Base-by-base conservation (phyloP, 1,284 basidiomycete genomes). In the Phylloboletellus chloephorus region DNA sequence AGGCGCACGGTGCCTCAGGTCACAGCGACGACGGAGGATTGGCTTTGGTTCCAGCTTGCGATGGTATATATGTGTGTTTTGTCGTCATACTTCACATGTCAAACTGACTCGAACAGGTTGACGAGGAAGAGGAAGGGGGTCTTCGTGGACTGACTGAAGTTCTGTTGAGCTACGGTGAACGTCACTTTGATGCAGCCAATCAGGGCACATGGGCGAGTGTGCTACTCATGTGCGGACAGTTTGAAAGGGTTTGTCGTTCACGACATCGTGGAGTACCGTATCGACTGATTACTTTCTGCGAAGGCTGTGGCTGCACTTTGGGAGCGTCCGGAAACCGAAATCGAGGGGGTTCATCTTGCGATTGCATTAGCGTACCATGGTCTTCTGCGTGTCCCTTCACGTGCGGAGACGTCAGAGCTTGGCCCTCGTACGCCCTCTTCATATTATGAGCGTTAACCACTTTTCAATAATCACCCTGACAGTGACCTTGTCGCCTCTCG, bases 1-100 rank as follows among this genome's bases (percentile, higher is more conserved):
- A 75, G 90, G 41, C 78, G 91, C 46, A 88, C 82, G 52, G 84
- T 94, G 1, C 76, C 80, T 7, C 78, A 86, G 35, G 89, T 98
- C 5, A 96, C 92, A 1, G 76, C 79, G 12, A 95, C 90, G 6
- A 95, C 91, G 4, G 95, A 98, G 60, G 95, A 98, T 64, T 99
- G 96, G 95, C 73, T 98, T 25, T 99, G 95, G 95, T 81, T 96
- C 69, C 95, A 99, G 68, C 76, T 98, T 13, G 76, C 81, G 12
- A 85, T 98, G 85, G 82, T 78, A 37, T 24, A 22, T 42, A 10
- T 34, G 20, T 31, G 37, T 28, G 10, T 20, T 32, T 33, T 16
- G 4, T 35, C 3, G 10, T 8, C 5, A 8, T 33, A 19, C 40
- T 17, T 25, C 4, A 39, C 9, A 8, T 3, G 11, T 19, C 30